Evolutionary conservation across 495 filamentous ascomycete species (phyloP).

Genomic region (Aspergillus baeticus): DNA sequence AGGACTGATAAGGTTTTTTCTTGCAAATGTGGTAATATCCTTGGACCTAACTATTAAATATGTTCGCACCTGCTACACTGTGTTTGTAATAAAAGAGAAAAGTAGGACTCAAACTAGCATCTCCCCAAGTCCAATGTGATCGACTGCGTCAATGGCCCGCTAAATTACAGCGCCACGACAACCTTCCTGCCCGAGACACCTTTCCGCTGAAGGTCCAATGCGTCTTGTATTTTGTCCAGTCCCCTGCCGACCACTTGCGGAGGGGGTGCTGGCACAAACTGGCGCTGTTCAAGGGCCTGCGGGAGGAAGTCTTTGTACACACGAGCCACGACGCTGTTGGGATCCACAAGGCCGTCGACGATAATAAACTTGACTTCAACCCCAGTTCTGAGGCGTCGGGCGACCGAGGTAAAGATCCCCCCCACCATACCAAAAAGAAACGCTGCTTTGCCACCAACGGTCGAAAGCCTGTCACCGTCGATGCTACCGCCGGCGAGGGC

Average conservation of each 20-base stretch:
- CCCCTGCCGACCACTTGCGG: not conserved
- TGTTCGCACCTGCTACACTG: too few relatives aligned
- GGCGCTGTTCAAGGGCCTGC: not conserved
- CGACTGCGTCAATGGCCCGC: too few relatives aligned
- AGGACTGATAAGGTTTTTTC: too few relatives aligned
- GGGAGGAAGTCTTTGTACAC: not conserved
- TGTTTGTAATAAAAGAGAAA: too few relatives aligned
- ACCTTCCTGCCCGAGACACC: conserved; percentile 7
- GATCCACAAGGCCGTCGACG: not conserved
- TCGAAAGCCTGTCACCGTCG: not conserved
- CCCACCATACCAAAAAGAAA: not conserved
- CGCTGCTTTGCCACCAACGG: not conserved
- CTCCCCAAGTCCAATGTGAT: too few relatives aligned
- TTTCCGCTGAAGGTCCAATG: not conserved
- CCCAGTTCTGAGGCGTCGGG: not conserved
- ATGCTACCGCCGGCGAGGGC: not conserved
- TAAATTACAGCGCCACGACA: not conserved
- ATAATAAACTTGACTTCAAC: not conserved
- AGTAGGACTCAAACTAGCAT: too few relatives aligned
- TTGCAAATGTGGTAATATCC: too few relatives aligned
- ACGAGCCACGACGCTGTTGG: not conserved
- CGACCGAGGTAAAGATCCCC: not conserved
- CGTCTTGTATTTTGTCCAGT: not conserved
- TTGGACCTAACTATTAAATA: too few relatives aligned
- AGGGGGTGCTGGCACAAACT: not conserved